Conservation (phyloP, 2,329 filamentous ascomycete genomes). For the Orbilia quercus region DNA sequence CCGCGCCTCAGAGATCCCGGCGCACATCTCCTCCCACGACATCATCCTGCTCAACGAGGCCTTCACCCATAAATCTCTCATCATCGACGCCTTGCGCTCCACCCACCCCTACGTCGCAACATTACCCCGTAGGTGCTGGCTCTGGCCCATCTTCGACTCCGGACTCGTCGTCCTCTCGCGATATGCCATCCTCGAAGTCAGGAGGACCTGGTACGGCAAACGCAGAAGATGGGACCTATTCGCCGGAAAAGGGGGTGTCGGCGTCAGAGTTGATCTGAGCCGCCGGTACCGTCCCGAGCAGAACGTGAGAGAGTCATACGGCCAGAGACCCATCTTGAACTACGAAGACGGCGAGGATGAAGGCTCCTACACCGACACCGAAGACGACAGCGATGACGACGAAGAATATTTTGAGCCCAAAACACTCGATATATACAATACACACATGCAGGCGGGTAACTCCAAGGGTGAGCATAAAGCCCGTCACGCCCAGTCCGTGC, state of each 20-base stretch:
- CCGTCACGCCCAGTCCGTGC: conserved; percentile 39
- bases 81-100: conserved; percentile 43
- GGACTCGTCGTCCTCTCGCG: conserved; percentile 45
- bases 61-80: conserved; percentile 42
- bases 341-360: conserved; percentile 10
- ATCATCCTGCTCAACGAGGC: conserved; percentile 51
- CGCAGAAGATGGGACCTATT: conserved; percentile 49
- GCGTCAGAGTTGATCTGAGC: conserved; percentile 44
- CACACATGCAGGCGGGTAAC: conserved; percentile 49
- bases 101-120: conserved; percentile 51
- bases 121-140: conserved; percentile 46
- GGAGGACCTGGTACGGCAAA: conserved; percentile 40
- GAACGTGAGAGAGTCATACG: conserved; percentile 10
- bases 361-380: conserved; percentile 13
- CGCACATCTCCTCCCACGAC: conserved; percentile 42
- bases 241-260: conserved; percentile 42
- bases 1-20: conserved; percentile 42
- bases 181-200: conserved; percentile 50
- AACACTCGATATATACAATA: conserved; percentile 53
- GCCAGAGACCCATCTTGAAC: conserved; percentile 24
- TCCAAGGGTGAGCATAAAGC: conserved; percentile 36
- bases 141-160: conserved; percentile 52
- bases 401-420: conserved; percentile 34
- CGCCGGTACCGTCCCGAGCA: conserved; percentile 36
- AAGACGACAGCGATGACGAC: conserved; percentile 23